Evolutionary conservation across 371 early-diverging fungal species (phyloP), one percentile per base, ranked within the genome.

Genomic region (Mucor racemosus): DNA sequence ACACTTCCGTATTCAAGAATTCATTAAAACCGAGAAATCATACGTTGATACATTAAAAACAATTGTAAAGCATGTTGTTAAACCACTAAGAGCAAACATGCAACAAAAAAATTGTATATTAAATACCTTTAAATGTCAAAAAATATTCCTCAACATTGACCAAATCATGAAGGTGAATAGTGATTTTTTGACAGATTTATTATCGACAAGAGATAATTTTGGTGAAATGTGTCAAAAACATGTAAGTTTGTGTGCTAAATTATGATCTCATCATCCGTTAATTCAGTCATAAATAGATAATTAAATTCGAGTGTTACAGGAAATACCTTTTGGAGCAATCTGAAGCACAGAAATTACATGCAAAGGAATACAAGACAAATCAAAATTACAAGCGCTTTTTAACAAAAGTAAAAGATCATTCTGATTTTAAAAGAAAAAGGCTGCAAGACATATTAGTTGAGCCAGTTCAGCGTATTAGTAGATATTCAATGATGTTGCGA

Each of bases 401-500:
- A 6, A 21, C 66, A 9, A 68, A 63, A 46, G 76, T 71, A 7
- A 70, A 68, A 55, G 79, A 76, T 4, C 73, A 72, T 34, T 62
- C 74, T 7, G 80, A 74, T 15, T 81, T 73, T 66, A 74, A 76
- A 59, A 48, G 73, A 34, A 69, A 69, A 7, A 53, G 68, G 26
- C 39, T 84, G 31, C 66, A 72, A 53, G 84, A 84, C 50, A 67
- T 81, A 8, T 42, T 84, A 4, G 70, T 78, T 1, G 76, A 81
- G 53, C 84, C 84, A 8, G 79, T 75, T 0, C 84, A 84, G 50
- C 76, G 84, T 14, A 79, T 84, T 33, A 65, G 73, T 55, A 66
- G 84, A 14, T 84, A 84, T 53, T 68, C 77, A 2, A 70, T 84
- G 80, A 73, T 84, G 77, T n/a, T 84, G 6, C 72, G 76, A 74